These are phyloP conservation scores for Fomes fomentarius DNA, from an alignment of 1,284 basidiomycete species.

Conservation along the genomic window DNA sequence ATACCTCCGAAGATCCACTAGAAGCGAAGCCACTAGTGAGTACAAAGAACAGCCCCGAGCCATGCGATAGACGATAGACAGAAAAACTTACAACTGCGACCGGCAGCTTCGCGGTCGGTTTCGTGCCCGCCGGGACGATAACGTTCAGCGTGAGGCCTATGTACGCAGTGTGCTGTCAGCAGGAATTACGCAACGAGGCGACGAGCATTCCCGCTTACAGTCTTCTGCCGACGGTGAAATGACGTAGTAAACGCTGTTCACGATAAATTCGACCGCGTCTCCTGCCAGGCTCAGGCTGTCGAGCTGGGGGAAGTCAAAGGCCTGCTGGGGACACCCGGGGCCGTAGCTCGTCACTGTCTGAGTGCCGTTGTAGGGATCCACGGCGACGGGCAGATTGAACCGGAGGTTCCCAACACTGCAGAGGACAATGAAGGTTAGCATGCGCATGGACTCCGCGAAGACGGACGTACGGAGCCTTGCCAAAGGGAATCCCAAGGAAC, in stretches of 20 bases:
- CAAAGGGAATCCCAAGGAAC: slow-evolving; percentile 17
- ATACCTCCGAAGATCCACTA: slow-evolving; percentile 61
- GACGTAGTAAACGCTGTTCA: not conserved
- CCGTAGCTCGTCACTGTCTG: not conserved
- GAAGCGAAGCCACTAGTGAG: not conserved
- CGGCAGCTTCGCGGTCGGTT: not conserved
- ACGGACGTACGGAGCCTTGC: slow-evolving; percentile 6
- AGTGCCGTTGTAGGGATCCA: not conserved
- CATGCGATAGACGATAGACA: too few species aligned
- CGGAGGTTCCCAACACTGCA: not conserved
- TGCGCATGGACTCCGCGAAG: not conserved
- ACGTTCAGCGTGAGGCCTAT: not conserved
- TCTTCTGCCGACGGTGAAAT: not conserved
- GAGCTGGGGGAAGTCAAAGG: not conserved
- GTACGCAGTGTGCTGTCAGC: too few species aligned
- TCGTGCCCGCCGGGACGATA: not conserved
- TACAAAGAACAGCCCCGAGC: too few species aligned
- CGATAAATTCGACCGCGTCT: not conserved
- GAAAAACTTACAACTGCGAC: not conserved
- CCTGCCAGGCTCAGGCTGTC: not conserved
- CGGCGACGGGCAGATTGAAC: not conserved
- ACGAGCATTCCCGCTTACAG: not conserved
- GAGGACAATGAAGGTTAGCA: not conserved
- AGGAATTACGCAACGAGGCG: too few species aligned
- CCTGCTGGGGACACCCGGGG: slow-evolving; percentile 1